A percentile compares a stretch with the other conserved stretches of the same genome.
phyloP scores from a whole-genome alignment of 257 asterid species.

The Solanum rostratum region DNA sequence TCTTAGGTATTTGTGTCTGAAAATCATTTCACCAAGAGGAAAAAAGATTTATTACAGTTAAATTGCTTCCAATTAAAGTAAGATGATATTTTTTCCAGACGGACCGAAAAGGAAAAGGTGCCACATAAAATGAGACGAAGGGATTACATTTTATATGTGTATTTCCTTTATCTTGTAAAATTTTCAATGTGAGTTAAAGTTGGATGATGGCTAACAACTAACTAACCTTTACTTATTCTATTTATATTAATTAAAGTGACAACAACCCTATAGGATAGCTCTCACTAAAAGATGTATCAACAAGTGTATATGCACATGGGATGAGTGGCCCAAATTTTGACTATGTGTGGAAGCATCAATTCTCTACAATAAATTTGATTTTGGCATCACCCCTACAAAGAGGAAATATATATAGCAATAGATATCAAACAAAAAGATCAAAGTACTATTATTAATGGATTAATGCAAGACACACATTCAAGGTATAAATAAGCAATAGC shows the following conservation, averaged over 20 bases:
- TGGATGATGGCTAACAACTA: slow-evolving; percentile 24
- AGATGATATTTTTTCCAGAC: no score
- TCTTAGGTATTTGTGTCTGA: no score
- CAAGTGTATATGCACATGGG: slow-evolving; percentile 31
- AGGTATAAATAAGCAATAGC: not conserved
- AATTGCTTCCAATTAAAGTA: no score
- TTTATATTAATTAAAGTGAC: slow-evolving; percentile 6
- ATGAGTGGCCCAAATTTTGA: not conserved
- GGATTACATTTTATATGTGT: no score
- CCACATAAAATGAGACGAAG: no score
- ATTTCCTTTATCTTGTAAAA: not conserved
- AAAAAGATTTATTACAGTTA: no score
- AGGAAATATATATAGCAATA: not conserved
- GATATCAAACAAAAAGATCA: not conserved
- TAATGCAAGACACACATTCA: not conserved
- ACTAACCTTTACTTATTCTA: slow-evolving; percentile 8
- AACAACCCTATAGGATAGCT: slow-evolving; percentile 4
- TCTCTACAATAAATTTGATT: not conserved
- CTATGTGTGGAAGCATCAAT: not conserved
- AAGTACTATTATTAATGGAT: not conserved
- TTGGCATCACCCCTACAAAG: not conserved
- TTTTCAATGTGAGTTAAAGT: not conserved
- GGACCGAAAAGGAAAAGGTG: no score
- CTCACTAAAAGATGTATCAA: slow-evolving; percentile 13
- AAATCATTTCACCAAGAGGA: no score